Percentiles rank a stretch among this genome's conserved stretches.
phyloP scores from a whole-genome alignment of 129 eudicot genomes.

The Glebionis coronaria region DNA sequence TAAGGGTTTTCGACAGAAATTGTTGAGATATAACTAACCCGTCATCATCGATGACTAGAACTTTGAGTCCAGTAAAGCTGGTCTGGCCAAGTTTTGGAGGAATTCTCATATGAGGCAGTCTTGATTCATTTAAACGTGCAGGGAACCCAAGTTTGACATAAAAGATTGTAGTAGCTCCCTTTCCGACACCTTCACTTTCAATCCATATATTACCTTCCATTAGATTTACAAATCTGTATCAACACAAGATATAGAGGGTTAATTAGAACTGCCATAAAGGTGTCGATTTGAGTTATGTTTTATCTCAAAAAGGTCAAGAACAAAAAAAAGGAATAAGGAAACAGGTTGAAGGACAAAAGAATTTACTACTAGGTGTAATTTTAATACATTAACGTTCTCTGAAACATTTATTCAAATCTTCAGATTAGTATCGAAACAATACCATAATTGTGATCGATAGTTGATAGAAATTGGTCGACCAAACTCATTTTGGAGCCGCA shows the following conservation, averaged over 20 bases:
- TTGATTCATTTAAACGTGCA: constrained; percentile 46
- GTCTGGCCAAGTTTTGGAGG: constrained; percentile 45
- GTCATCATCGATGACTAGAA: constrained; percentile 69
- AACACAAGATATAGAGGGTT: not conserved
- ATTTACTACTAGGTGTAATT: too few species aligned
- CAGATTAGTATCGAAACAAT: too few species aligned
- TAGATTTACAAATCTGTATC: constrained; percentile 73
- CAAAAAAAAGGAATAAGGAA: too few species aligned
- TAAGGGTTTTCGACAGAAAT: not conserved
- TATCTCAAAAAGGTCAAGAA: too few species aligned
- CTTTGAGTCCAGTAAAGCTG: constrained; percentile 71
- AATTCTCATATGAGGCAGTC: constrained; percentile 39
- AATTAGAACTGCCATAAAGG: not conserved
- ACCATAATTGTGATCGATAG: too few species aligned
- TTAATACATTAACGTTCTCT: too few species aligned
- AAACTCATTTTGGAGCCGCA: too few species aligned
- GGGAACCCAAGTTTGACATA: constrained; percentile 74
- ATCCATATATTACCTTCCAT: constrained; percentile 95
- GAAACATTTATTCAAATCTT: too few species aligned
- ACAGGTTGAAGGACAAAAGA: too few species aligned
- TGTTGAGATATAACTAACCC: constrained; percentile 50
- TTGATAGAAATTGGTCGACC: too few species aligned
- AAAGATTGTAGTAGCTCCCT: constrained; percentile 72
- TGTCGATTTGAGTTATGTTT: too few species aligned
- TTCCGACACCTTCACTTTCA: constrained; percentile 95